Conservation (phyloP, 2,329 filamentous ascomycete genomes). For the Colletotrichum chrysophilum region DNA sequence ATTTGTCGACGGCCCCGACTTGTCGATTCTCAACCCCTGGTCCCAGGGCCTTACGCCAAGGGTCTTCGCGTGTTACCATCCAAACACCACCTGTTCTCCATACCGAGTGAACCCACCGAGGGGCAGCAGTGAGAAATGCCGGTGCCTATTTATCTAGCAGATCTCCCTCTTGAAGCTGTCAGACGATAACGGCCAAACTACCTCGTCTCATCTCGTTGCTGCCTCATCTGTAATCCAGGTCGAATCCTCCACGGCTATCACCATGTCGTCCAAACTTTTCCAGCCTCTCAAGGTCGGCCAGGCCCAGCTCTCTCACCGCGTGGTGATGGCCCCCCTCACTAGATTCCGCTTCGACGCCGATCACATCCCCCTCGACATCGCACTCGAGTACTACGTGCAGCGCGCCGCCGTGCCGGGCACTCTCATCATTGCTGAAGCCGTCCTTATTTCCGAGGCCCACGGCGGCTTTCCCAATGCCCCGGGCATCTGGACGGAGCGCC, state of each 20-base stretch:
- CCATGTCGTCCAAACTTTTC: conserved; percentile 20
- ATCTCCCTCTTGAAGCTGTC: background rate
- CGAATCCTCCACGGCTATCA: background rate
- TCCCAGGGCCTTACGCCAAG: background rate
- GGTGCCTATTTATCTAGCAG: background rate
- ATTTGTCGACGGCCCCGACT: background rate
- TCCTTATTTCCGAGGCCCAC: conserved; percentile 42
- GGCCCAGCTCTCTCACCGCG: conserved; percentile 26
- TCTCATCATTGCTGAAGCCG: conserved; percentile 49
- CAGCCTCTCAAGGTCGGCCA: conserved; percentile 24
- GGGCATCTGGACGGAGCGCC: conserved; percentile 58
- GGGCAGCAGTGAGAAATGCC: background rate
- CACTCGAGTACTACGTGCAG: conserved; percentile 48
- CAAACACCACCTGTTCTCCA: background rate
- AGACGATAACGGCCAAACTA: background rate
- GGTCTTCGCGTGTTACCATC: background rate
- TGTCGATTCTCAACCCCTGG: background rate
- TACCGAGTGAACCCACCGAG: conserved; percentile 2
- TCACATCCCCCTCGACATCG: conserved; percentile 26
- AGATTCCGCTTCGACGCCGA: conserved; percentile 26
- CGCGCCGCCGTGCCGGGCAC: conserved; percentile 46
- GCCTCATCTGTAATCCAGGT: background rate
- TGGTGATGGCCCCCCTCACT: conserved; percentile 28
- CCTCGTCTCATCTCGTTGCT: background rate
- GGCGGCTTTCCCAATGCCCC: conserved; percentile 51